Conservation (phyloP, 2,329 filamentous ascomycete species). For the Pseudofabraea citricarpa region DNA sequence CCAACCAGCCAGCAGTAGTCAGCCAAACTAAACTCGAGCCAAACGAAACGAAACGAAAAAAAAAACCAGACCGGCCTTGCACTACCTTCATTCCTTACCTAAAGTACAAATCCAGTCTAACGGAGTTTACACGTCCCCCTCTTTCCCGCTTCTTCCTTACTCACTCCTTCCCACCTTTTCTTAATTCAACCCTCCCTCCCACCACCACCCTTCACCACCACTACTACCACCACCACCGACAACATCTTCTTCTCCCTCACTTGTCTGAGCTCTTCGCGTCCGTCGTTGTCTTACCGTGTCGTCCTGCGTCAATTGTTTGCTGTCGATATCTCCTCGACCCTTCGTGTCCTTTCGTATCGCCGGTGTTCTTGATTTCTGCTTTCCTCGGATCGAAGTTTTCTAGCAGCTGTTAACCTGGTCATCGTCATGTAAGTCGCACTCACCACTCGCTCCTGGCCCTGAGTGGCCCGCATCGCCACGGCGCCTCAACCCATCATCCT, state of each 20-base stretch:
- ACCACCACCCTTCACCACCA: constrained; percentile 16
- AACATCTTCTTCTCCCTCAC: not conserved
- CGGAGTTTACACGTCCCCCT: not conserved
- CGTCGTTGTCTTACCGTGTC: too few species aligned
- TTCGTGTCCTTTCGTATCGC: constrained; percentile 29
- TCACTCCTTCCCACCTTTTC: constrained; percentile 12
- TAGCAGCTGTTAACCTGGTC: constrained; percentile 23
- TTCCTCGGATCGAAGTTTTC: constrained; percentile 23
- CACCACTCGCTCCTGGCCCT: constrained; percentile 20
- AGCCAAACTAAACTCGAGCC: not conserved
- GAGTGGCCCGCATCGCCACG: constrained; percentile 23
- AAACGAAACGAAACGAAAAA: not conserved
- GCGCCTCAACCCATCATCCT: constrained; percentile 18
- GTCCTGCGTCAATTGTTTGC: constrained; percentile 24
- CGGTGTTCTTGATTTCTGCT: constrained; percentile 30
- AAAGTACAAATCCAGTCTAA: not conserved
- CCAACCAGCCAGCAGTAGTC: not conserved
- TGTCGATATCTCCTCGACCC: constrained; percentile 28
- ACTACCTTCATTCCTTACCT: not conserved
- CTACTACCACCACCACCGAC: too few species aligned
- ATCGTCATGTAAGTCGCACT: constrained; percentile 21
- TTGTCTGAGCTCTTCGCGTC: constrained; percentile 12
- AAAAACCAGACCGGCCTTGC: not conserved
- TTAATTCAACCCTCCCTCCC: constrained; percentile 16
- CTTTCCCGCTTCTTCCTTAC: constrained; percentile 7